A percentile compares a stretch with the other conserved stretches of the same genome.
Conservation (phyloP, 2,329 filamentous ascomycete species). For the Lachnellula willkommii region DNA sequence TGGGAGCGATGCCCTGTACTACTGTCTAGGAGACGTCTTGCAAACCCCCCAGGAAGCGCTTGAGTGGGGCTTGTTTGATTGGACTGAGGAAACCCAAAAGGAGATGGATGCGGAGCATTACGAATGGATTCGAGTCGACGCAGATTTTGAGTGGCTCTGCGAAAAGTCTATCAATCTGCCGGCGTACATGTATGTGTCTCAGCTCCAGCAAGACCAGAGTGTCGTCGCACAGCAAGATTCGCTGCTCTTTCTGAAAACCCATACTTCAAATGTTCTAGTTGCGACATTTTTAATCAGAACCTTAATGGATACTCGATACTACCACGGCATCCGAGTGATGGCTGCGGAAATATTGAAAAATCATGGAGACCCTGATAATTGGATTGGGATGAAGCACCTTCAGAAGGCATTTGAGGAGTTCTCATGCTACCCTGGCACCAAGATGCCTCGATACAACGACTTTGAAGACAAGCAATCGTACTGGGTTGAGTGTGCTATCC, state of each 20-base stretch:
- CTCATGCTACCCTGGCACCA: slow-evolving; percentile 74
- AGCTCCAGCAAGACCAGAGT: slow-evolving; percentile 93
- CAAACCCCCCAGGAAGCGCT: slow-evolving; percentile 74
- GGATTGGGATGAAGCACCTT: slow-evolving; percentile 78
- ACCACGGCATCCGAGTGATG: slow-evolving; percentile 83
- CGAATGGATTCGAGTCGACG: slow-evolving; percentile 97
- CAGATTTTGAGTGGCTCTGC: slow-evolving; percentile 97
- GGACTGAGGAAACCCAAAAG: slow-evolving; percentile 81
- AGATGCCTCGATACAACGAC: slow-evolving; percentile 82
- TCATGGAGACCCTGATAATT: slow-evolving; percentile 67
- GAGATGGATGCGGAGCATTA: slow-evolving; percentile 95
- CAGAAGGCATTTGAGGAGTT: slow-evolving; percentile 81
- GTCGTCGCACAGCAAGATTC: slow-evolving; percentile 81
- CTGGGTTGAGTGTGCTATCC: slow-evolving; percentile 76
- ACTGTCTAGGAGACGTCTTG: slow-evolving; percentile 87
- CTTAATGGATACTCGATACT: slow-evolving; percentile 86
- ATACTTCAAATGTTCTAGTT: slow-evolving; percentile 69
- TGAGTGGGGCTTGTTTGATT: slow-evolving; percentile 82
- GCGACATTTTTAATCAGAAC: slow-evolving; percentile 88
- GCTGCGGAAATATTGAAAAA: slow-evolving; percentile 73
- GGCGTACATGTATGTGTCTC: slow-evolving; percentile 96
- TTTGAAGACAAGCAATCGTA: slow-evolving; percentile 85
- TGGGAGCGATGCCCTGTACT: slow-evolving; percentile 77
- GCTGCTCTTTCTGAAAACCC: slow-evolving; percentile 65
- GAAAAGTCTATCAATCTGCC: slow-evolving; percentile 75